Conservation (phyloP, 225 moss, liverwort and hornwort species). For the Takakia lepidozioides region DNA sequence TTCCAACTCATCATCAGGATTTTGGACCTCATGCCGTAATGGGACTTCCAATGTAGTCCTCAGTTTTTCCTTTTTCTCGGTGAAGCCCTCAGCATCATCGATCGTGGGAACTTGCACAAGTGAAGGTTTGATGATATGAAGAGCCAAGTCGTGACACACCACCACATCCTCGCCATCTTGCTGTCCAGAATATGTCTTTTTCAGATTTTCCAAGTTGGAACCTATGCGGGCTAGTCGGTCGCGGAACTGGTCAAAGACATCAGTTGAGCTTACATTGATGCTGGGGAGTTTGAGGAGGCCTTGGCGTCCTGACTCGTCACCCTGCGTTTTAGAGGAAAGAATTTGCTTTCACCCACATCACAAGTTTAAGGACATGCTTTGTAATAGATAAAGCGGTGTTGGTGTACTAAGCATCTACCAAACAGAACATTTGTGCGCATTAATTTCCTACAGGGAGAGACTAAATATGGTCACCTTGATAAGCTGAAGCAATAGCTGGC, state of each 20-base stretch:
- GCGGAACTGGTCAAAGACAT: slow-evolving; percentile 33
- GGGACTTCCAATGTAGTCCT: too few species aligned
- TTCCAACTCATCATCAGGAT: slow-evolving; percentile 41
- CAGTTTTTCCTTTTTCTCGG: too few species aligned
- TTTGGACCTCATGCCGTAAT: too few species aligned
- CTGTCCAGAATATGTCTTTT: slow-evolving; percentile 9
- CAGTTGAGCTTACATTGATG: slow-evolving; percentile 23
- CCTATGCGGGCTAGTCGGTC: slow-evolving; percentile 24
- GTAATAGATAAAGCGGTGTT: background rate
- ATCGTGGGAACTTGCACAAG: too few species aligned
- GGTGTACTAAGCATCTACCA: background rate
- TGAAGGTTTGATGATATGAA: too few species aligned
- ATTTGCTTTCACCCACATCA: too few species aligned
- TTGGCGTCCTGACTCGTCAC: slow-evolving; percentile 36
- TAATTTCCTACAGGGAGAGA: background rate
- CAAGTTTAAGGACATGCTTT: too few species aligned
- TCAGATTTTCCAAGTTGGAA: slow-evolving; percentile 21
- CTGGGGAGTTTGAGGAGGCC: slow-evolving; percentile 16
- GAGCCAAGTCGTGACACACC: too few species aligned
- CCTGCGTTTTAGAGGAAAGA: slow-evolving; percentile 6
- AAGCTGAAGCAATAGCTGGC: slow-evolving; percentile 30
- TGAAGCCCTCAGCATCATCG: too few species aligned
- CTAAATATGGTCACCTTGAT: slow-evolving; percentile 22
- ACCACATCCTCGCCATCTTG: too few species aligned
- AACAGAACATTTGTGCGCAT: background rate